Evolutionary conservation across 2,329 filamentous ascomycete species (phyloP).

Genomic region (Orbilia ellipsospora): DNA sequence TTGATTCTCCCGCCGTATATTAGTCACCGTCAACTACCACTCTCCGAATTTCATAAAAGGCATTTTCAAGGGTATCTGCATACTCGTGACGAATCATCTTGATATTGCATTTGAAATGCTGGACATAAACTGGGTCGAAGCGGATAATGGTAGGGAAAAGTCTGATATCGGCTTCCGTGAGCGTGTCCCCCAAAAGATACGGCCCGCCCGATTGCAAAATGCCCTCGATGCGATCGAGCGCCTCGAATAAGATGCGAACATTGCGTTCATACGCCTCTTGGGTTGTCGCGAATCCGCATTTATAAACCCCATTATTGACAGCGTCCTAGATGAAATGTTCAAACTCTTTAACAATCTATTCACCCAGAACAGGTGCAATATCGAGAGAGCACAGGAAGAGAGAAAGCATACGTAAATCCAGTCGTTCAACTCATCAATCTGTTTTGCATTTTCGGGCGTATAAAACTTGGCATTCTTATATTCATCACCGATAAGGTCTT

Average conservation of each 20-base stretch:
- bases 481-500: slow-evolving; percentile 73
- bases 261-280: slow-evolving; percentile 84
- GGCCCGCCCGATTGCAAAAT: slow-evolving; percentile 71
- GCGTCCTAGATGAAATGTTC: slow-evolving; percentile 61
- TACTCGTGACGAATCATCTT: slow-evolving; percentile 73
- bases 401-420: slow-evolving; percentile 75
- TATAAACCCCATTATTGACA: slow-evolving; percentile 76
- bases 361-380: background rate
- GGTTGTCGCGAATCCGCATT: slow-evolving; percentile 80
- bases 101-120: slow-evolving; percentile 82
- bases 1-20: background rate
- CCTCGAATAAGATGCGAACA: slow-evolving; percentile 76
- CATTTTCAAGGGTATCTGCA: background rate
- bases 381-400: background rate
- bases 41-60: background rate
- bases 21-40: background rate
- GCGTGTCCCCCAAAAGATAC: slow-evolving; percentile 77
- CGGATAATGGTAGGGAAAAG: slow-evolving; percentile 78
- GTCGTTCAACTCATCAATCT: slow-evolving; percentile 80
- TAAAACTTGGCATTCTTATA: slow-evolving; percentile 74
- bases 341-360: background rate
- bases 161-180: slow-evolving; percentile 86
- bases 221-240: slow-evolving; percentile 79
- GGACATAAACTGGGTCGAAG: slow-evolving; percentile 82
- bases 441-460: slow-evolving; percentile 70